Base-by-base conservation (phyloP, 768 basidiomycete genomes). In the Hysterangium stoloniferum region DNA sequence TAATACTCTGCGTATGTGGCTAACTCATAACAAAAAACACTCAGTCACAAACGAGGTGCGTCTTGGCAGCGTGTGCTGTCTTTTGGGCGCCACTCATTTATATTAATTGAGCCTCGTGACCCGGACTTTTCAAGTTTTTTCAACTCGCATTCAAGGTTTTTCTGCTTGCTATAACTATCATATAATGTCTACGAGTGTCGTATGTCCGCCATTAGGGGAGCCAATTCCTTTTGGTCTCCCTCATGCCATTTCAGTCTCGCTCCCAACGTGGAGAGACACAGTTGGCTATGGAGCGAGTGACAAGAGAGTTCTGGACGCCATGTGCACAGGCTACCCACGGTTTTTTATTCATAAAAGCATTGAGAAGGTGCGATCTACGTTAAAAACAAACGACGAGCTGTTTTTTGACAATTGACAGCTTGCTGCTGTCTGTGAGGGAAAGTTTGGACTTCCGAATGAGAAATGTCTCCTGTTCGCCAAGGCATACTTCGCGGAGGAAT, bases 271-370 rank as follows among this genome's bases (percentile, higher is more conserved):
- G 73, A 59, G 64, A 48, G 74, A 76, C 59, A 70, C 69, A 43
- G 64, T 75, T 37, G 74, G 66, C 31, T 77, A 74, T 54, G 74
- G 74, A 55, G 67, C 71, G 54, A 73, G 72, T 6, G 64, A 68
- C n/a, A 58, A 62, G 33, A 51, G 72, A 40, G 69, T 75, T 33
- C 61, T 71, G 4, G 61, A 68, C 20, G 60, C 56, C 32, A 72
- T 76, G 74, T 64, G 68, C 55, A 73, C 70, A 22, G 75, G 74
- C 0, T 77, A 77, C 55, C 75, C 75, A 2, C 58, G 75, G 41
- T 77, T 77, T 64, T 75, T 72, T 59, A 70, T 76, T 43, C 73
- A 77, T 53, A 60, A 66, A 41, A 65, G 60, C 52, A 75, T 77
- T 40, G 68, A 72, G 54, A 64, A 71, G 63, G 74, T 75, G 33